Percentiles rank a stretch among this genome's conserved stretches.
Conservation (phyloP, 2,329 filamentous ascomycete species). For the Neonectria coccinea region DNA sequence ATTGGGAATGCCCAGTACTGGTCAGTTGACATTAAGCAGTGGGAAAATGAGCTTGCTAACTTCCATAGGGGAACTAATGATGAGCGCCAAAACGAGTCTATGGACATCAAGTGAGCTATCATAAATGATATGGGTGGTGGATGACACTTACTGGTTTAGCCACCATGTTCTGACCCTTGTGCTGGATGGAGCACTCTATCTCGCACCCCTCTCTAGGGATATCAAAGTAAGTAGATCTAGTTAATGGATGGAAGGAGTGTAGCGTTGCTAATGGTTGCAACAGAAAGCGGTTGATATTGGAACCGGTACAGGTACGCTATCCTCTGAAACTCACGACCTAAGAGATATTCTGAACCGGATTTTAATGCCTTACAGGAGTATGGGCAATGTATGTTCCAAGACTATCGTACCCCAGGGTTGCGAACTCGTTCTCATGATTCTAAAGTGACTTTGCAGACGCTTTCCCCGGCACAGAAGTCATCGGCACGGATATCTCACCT, state of each 20-base stretch:
- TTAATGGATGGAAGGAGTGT: not conserved
- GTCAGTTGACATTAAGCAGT: not conserved
- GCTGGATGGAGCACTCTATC: conserved; percentile 19
- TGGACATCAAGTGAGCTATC: conserved; percentile 32
- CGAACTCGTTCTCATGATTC: no score
- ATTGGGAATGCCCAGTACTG: conserved; percentile 35
- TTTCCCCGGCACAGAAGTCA: conserved; percentile 21
- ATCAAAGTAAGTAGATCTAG: conserved; percentile 13
- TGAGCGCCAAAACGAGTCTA: conserved; percentile 35
- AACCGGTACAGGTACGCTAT: conserved; percentile 32
- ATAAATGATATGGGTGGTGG: accelerated
- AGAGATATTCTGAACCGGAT: accelerated
- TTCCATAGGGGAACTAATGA: conserved; percentile 29
- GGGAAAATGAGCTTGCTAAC: not conserved
- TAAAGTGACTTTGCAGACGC: conserved; percentile 32
- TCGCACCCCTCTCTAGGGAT: conserved; percentile 25
- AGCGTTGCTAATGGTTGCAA: accelerated
- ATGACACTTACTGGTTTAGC: conserved; percentile 10
- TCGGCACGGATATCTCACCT: conserved; percentile 35
- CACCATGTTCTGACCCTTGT: conserved; percentile 35
- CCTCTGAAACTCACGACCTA: accelerated
- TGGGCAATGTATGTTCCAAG: conserved; percentile 31
- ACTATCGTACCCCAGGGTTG: not conserved
- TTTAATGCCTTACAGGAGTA: not conserved
- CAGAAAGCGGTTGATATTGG: conserved; percentile 33